phyloP scores from a whole-genome alignment of 2,329 filamentous ascomycete species.

The Diplodia corticola region DNA sequence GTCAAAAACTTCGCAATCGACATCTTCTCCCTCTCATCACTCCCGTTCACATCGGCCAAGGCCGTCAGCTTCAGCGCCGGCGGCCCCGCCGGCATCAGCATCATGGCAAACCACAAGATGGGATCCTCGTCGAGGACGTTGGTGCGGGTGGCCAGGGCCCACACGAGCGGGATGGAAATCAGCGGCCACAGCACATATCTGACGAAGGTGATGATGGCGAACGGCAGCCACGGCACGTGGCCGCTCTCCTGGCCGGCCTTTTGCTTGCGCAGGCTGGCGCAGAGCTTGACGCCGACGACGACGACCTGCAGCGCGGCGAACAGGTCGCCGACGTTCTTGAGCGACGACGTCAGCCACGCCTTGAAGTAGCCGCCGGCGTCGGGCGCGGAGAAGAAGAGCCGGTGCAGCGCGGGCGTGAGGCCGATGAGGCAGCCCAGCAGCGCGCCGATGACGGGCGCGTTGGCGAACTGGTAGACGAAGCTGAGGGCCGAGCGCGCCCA shows the following conservation, averaged over 20 bases:
- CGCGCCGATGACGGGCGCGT: slow-evolving; percentile 63
- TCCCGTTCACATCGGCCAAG: slow-evolving; percentile 52
- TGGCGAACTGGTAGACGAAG: slow-evolving; percentile 55
- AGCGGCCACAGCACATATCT: slow-evolving; percentile 63
- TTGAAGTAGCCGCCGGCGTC: slow-evolving; percentile 64
- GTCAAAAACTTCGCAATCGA: slow-evolving; percentile 55
- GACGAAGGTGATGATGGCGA: slow-evolving; percentile 55
- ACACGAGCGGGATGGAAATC: slow-evolving; percentile 57
- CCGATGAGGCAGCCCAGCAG: slow-evolving; percentile 60
- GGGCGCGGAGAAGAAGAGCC: slow-evolving; percentile 60
- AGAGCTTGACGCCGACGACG: slow-evolving; percentile 66
- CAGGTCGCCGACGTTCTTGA: slow-evolving; percentile 63
- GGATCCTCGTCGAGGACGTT: slow-evolving; percentile 55
- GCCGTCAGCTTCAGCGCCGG: slow-evolving; percentile 56
- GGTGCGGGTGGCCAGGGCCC: slow-evolving; percentile 55
- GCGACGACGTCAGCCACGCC: slow-evolving; percentile 63
- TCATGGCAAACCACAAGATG: slow-evolving; percentile 66
- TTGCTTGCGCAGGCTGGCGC: slow-evolving; percentile 52
- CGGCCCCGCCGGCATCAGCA: slow-evolving; percentile 60
- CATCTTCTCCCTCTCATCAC: slow-evolving; percentile 53
- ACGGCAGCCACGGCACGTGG: slow-evolving; percentile 51
- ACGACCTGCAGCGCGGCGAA: slow-evolving; percentile 67
- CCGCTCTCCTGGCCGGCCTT: slow-evolving; percentile 45
- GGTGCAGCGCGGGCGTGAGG: slow-evolving; percentile 59
- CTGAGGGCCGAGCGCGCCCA: slow-evolving; percentile 44